A percentile compares a stretch with the other conserved stretches of the same genome.
Conservation (phyloP, 2,329 filamentous ascomycete genomes). For the Aspergillus sp. region DNA sequence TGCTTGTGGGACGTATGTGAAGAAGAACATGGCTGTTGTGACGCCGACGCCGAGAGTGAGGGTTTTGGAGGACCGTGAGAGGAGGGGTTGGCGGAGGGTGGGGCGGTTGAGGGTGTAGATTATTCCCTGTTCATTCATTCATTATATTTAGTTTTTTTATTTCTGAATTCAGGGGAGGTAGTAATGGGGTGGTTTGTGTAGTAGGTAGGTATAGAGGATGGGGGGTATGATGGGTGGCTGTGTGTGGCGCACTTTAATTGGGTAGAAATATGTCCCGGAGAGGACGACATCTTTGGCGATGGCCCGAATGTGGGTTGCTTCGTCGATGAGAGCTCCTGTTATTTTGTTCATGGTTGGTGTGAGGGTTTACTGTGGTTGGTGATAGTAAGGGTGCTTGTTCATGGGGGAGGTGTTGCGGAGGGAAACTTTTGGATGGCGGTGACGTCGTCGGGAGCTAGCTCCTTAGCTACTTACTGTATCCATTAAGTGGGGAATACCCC, state of each 20-base stretch:
- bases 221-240: neutral
- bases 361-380: too few relatives aligned
- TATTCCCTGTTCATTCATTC: constrained; percentile 52
- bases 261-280: constrained; percentile 83
- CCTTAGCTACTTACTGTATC: too few relatives aligned
- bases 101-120: constrained; percentile 61
- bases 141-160: too few relatives aligned
- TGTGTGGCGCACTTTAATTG: constrained; percentile 62
- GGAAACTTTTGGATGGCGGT: neutral
- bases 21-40: constrained; percentile 78
- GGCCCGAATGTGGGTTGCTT: constrained; percentile 66
- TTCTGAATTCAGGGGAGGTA: neutral
- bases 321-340: constrained; percentile 64
- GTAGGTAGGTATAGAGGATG: neutral
- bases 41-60: constrained; percentile 71
- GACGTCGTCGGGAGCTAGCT: too few relatives aligned
- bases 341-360: constrained; percentile 50
- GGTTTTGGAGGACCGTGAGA: constrained; percentile 60
- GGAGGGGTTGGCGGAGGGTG: constrained; percentile 61
- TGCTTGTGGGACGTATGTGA: constrained; percentile 84
- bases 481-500: too few relatives aligned
- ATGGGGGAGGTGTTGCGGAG: neutral
- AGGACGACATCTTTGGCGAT: constrained; percentile 69
- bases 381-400: neutral
- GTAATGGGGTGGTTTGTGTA: neutral